Conservation (phyloP, 352 stramenopile genomes). For the Pythium diclinum region DNA sequence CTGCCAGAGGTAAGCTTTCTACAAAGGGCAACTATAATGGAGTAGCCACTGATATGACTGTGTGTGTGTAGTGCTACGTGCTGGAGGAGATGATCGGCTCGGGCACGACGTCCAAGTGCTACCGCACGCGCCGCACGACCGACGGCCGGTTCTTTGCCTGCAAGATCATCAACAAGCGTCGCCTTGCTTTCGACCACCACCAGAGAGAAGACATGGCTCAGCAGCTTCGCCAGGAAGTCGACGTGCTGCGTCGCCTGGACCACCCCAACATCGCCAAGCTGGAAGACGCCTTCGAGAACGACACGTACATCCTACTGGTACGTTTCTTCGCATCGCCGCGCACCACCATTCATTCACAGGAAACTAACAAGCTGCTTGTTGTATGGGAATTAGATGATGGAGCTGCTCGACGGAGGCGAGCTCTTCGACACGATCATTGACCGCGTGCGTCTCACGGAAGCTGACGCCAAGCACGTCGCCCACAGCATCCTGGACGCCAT, state of each 20-base stretch:
- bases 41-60: neutral
- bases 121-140: conserved; percentile 44
- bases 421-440: conserved; percentile 82
- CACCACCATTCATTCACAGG: neutral
- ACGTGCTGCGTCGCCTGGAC: conserved; percentile 55
- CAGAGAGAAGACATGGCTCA: conserved; percentile 52
- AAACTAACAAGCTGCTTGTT: neutral
- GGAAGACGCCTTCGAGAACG: conserved; percentile 64
- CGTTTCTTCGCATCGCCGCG: neutral
- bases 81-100: conserved; percentile 62
- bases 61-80: conserved; percentile 32
- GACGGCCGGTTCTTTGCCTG: conserved; percentile 60
- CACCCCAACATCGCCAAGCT: conserved; percentile 72
- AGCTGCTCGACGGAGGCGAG: conserved; percentile 73
- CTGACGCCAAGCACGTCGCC: conserved; percentile 49
- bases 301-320: conserved; percentile 46
- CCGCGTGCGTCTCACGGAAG: conserved; percentile 52
- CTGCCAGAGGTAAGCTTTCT: conserved; percentile 17
- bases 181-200: conserved; percentile 40
- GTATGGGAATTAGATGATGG: conserved; percentile 41
- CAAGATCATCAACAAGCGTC: conserved; percentile 78
- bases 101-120: conserved; percentile 72
- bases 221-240: conserved; percentile 62
- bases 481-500: conserved; percentile 65
- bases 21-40: neutral